phyloP scores from a whole-genome alignment of 441 rosid species.

The Omphalea diandra region DNA sequence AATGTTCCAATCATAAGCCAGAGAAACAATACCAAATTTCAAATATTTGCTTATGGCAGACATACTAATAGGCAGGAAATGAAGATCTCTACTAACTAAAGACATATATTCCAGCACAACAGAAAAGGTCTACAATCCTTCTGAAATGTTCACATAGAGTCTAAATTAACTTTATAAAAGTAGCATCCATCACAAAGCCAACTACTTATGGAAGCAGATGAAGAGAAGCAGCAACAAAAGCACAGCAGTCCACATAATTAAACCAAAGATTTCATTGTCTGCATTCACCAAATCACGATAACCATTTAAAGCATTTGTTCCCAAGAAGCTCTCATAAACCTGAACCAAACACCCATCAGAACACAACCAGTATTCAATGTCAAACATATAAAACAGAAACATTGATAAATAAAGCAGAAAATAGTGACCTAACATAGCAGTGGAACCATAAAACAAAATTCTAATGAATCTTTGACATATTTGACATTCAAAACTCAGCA shows the following conservation, averaged over 20 bases:
- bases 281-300: conserved; percentile 93
- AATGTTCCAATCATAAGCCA: neutral
- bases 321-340: conserved; percentile 92
- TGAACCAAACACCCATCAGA: conserved; percentile 85
- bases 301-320: conserved; percentile 91
- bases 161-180: conserved; percentile 17
- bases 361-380: conserved; percentile 57
- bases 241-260: conserved; percentile 61
- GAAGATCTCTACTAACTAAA: conserved; percentile 2
- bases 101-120: conserved; percentile 14
- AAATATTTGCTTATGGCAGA: conserved; percentile 2
- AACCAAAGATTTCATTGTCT: conserved; percentile 69
- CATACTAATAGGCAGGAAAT: conserved; percentile 2
- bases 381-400: conserved; percentile 31
- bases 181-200: conserved; percentile 27
- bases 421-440: conserved; percentile 4
- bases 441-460: neutral
- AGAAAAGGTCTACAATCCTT: conserved; percentile 21
- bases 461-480: neutral
- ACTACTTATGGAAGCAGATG: conserved; percentile 51
- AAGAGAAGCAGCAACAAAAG: conserved; percentile 64
- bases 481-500: neutral
- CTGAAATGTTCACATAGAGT: conserved; percentile 6
- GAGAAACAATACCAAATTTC: neutral
- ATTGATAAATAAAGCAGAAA: conserved; percentile 20